Percentiles rank a stretch among this genome's conserved stretches.
These are phyloP conservation scores for Pseudozyma tsukubaensis DNA, from an alignment of 1,284 basidiomycete genomes.

Conservation along the genomic window DNA sequence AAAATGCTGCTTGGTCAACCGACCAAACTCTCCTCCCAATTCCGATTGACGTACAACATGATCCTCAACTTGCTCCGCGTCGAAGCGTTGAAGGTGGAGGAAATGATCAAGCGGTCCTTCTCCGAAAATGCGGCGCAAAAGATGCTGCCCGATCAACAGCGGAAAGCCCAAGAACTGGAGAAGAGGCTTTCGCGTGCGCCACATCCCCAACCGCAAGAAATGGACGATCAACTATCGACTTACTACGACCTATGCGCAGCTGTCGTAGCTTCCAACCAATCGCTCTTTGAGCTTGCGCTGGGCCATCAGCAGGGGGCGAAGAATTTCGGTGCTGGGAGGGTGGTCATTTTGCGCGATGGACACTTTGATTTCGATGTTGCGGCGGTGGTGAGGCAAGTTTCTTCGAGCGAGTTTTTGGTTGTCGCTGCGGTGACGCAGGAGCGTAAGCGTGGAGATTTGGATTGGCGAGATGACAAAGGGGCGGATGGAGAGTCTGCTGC, in stretches of 20 bases:
- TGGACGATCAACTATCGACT: slow-evolving; percentile 75
- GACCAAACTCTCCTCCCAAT: slow-evolving; percentile 93
- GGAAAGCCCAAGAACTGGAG: slow-evolving; percentile 79
- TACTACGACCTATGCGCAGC: slow-evolving; percentile 83
- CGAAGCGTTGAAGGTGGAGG: slow-evolving; percentile 94
- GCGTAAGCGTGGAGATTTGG: slow-evolving; percentile 72
- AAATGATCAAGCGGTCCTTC: slow-evolving; percentile 99
- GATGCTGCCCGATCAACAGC: slow-evolving; percentile 91
- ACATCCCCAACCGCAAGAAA: slow-evolving; percentile 74
- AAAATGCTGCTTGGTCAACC: slow-evolving; percentile 94
- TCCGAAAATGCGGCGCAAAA: slow-evolving; percentile 96
- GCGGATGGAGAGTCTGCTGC: neutral
- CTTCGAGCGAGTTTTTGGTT: slow-evolving; percentile 75
- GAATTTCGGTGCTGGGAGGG: slow-evolving; percentile 78
- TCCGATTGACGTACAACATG: slow-evolving; percentile 99
- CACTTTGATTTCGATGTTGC: slow-evolving; percentile 79
- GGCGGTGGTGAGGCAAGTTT: slow-evolving; percentile 80
- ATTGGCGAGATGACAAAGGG: slow-evolving; percentile 6
- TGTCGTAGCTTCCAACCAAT: slow-evolving; percentile 77
- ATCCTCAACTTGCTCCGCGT: slow-evolving; percentile 96
- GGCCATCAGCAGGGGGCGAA: slow-evolving; percentile 78
- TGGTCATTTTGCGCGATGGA: slow-evolving; percentile 83
- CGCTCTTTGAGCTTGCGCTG: slow-evolving; percentile 77
- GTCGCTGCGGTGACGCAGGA: slow-evolving; percentile 76
- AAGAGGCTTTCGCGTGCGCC: slow-evolving; percentile 77